Percentiles rank a stretch among this genome's conserved stretches.
phyloP scores from a whole-genome alignment of 352 stramenopile genomes.

The Globisporangium irregulare region DNA sequence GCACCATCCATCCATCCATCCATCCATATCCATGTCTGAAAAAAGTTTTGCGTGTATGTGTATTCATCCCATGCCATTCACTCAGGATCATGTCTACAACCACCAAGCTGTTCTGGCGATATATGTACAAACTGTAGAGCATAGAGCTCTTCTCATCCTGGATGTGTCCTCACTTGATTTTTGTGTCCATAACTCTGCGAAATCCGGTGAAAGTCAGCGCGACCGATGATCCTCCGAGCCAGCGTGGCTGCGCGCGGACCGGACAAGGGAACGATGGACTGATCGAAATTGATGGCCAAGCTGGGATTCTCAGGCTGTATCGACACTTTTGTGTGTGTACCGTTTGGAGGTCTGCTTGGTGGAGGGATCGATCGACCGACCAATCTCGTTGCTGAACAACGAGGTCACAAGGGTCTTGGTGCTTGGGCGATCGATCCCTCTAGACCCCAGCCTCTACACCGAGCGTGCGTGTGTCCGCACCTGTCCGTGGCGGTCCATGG shows the following conservation, averaged over 20 bases:
- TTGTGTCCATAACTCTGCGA: not conserved
- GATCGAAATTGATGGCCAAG: not conserved
- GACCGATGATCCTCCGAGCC: not conserved
- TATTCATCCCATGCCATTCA: not conserved
- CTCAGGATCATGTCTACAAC: not conserved
- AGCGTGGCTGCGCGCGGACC: not conserved
- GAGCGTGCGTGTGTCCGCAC: not conserved
- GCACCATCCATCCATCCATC: no score
- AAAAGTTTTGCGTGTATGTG: not conserved
- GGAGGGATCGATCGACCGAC: no score
- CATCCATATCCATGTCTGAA: no score
- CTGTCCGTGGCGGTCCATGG: not conserved
- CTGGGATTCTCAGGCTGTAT: not conserved
- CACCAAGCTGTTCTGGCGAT: not conserved
- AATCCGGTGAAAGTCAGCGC: conserved; percentile 11
- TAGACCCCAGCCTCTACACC: not conserved
- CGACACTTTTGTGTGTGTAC: not conserved
- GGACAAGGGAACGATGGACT: not conserved
- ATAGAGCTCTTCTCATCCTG: not conserved
- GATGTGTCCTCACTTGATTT: conserved; percentile 10
- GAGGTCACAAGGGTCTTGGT: not conserved
- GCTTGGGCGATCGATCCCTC: not conserved
- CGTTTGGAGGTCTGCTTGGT: not conserved
- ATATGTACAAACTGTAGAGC: no score
- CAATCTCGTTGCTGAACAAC: not conserved